Percentiles rank a stretch among this genome's conserved stretches.
Conservation (phyloP, 257 asterid species). For the Rehmannia glutinosa region DNA sequence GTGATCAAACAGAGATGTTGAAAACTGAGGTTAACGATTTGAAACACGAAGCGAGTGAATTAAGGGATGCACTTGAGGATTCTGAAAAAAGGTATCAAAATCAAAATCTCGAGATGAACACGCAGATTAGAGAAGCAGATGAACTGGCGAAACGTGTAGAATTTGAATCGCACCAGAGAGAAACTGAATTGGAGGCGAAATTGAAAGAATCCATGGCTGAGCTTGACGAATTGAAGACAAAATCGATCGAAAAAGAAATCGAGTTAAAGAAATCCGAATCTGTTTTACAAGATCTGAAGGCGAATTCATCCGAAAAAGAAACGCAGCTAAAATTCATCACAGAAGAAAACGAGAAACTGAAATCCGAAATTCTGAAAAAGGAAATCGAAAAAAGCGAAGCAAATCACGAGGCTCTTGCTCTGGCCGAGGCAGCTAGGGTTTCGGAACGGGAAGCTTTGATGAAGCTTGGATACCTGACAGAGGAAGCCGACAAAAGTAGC, state of each 20-base stretch:
- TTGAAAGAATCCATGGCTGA: constrained; percentile 37
- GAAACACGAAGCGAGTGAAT: constrained; percentile 40
- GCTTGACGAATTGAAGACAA: constrained; percentile 41
- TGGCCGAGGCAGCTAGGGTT: constrained; percentile 45
- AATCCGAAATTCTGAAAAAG: constrained; percentile 44
- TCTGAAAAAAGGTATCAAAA: constrained; percentile 67
- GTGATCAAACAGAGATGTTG: constrained; percentile 16
- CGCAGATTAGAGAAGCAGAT: constrained; percentile 59
- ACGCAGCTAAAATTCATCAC: constrained; percentile 35
- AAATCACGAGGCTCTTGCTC: constrained; percentile 41
- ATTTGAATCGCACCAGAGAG: constrained; percentile 37
- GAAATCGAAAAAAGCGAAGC: constrained; percentile 36
- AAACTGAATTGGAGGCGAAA: constrained; percentile 52
- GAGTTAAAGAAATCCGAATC: constrained; percentile 37
- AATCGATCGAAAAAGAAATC: constrained; percentile 37
- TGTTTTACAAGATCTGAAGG: constrained; percentile 37
- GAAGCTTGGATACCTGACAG: constrained; percentile 58
- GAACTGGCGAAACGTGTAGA: constrained; percentile 59
- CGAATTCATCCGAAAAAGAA: constrained; percentile 46
- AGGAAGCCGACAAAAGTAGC: constrained; percentile 65
- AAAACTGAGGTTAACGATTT: constrained; percentile 29
- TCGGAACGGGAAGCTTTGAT: constrained; percentile 59
- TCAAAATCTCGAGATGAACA: constrained; percentile 51
- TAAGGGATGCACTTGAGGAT: constrained; percentile 58
- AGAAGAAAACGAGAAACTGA: constrained; percentile 58